Base-by-base conservation (phyloP, 75 land plant genomes). In the Adiantum capillusveneris region DNA sequence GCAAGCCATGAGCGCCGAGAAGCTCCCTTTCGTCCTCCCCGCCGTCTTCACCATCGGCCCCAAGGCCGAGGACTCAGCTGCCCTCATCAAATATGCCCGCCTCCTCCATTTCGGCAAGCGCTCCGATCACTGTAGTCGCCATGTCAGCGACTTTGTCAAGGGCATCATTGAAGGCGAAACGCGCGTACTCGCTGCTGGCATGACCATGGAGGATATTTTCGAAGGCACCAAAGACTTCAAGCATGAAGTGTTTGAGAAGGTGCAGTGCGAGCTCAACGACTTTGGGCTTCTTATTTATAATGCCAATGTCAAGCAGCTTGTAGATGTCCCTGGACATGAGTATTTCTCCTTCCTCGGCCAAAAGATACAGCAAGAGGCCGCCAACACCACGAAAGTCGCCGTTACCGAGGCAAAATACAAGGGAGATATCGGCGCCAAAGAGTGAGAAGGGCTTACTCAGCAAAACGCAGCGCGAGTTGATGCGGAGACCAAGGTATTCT, bases 331-430 rank as follows among this genome's bases (percentile, higher is more conserved):
- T 6, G 73, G 73, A 0, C 60, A 49, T 11, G 73, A 71, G 53
- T 71, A 71, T 46, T 71, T 71, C 67, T 71, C 73, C 16, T 71
- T 52, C 67, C 31, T 64, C 9, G 67, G 73, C 27, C 73, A 71
- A 29, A 71, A 64, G 67, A 62, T 58, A 16, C 67, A 71, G 39
- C 46, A 46, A 48, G 55, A 30, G 54, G 66, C 67, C 5, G 60
- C 67, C 28, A 71, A 71, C 44, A 28, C 26, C 11, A 41, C 67
- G 0, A 54, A 65, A 60, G 67, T 65, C 20, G 67, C 64, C 22
- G 61, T 64, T 6, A 67, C 67, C 0, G 61, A 63, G 57, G 67
- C 73, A 13, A 63, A 39, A 34, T 56, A 24, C 60, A 63, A 63
- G 60, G 73, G 73, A 0, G 25, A 57, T 31, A 37, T 62, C 48